Base-by-base conservation (phyloP, 2,329 filamentous ascomycete genomes). In the Neofusicoccum kwambonambiense region DNA sequence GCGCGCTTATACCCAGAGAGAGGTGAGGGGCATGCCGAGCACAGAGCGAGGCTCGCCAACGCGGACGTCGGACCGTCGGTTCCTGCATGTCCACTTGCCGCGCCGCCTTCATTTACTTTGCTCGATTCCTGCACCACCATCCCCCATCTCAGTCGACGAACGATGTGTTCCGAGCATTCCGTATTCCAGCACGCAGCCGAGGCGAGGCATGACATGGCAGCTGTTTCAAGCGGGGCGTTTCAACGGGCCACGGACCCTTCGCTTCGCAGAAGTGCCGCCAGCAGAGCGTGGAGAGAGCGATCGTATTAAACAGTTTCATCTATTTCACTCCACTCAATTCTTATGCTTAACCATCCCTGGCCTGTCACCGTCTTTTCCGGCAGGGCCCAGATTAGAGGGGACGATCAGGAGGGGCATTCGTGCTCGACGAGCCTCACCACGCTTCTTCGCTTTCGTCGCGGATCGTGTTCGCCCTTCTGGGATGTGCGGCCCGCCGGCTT, bases 401-500 rank as follows among this genome's bases (percentile, higher is more conserved):
- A 19, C 42, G 41, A 57, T 57, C 52, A 44, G 51, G 51, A 56
- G 50, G 27, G 45, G 34, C 34, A 3, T 12, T 52, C 34, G 34
- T 17, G 51, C 35, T 57, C 37, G 52, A 42, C 39, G 9, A 57
- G 19, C 22, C 52, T 31, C 37, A 39, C 37, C 37, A 15, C 31
- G 49, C 49, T 51, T 6, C 49, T 39, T 37, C 42, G 56, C 27
- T 13, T 17, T 15, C 56, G 17, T 47, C 56, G 41, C 42, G 44
- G n/a, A 52, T 39, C 34, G 50, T 52, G 37, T 31, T 52, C 39
- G 13, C 31, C 27, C 9, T 60, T 17, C 56, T 60, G 56, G 56
- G 56, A 60, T 60, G 42, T 60, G 56, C 56, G 56, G 56, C 42
- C 56, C 56, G 56, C 42, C 56, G 56, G 56, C 56, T 47, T 60